These are phyloP conservation scores for Cerioporus squamosus DNA, from an alignment of 1,284 basidiomycete genomes.

Conservation along the genomic window DNA sequence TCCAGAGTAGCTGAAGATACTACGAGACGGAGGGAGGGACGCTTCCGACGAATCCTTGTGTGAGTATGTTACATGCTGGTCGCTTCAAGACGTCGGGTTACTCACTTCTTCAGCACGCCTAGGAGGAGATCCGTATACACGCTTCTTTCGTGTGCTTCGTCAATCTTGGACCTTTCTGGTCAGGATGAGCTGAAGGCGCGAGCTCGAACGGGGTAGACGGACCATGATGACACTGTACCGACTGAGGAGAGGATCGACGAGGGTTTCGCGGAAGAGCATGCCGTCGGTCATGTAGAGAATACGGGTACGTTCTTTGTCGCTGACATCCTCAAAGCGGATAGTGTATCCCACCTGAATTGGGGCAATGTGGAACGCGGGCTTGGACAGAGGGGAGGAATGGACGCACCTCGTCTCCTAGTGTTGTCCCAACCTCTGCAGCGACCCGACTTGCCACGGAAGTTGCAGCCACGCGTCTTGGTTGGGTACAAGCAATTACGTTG, in stretches of 20 bases:
- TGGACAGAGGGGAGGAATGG: neutral
- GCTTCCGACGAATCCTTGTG: slow-evolving; percentile 83
- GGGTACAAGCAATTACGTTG: slow-evolving; percentile 87
- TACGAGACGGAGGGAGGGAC: slow-evolving; percentile 87
- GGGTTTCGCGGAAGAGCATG: slow-evolving; percentile 94
- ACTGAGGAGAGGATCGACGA: slow-evolving; percentile 87
- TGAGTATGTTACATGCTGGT: slow-evolving; percentile 19
- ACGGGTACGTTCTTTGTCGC: slow-evolving; percentile 79
- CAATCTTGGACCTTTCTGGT: slow-evolving; percentile 60
- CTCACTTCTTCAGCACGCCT: slow-evolving; percentile 88
- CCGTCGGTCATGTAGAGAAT: slow-evolving; percentile 98
- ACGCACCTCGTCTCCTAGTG: slow-evolving; percentile 88
- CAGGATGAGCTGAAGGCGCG: slow-evolving; percentile 16
- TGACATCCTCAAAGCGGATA: slow-evolving; percentile 96
- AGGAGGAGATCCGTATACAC: slow-evolving; percentile 94
- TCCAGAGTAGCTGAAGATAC: slow-evolving; percentile 97
- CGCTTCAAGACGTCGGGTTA: neutral
- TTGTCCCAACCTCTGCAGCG: slow-evolving; percentile 85
- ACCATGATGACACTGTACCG: slow-evolving; percentile 97
- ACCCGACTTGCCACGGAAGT: slow-evolving; percentile 93
- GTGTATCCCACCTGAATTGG: slow-evolving; percentile 89
- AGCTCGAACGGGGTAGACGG: slow-evolving; percentile 28
- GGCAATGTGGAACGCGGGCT: neutral
- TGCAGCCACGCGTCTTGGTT: slow-evolving; percentile 94
- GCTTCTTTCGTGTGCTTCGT: slow-evolving; percentile 97